Percentiles rank a stretch among this genome's conserved stretches.
phyloP scores from a whole-genome alignment of 106 monocot genomes.

The Allium sativum region DNA sequence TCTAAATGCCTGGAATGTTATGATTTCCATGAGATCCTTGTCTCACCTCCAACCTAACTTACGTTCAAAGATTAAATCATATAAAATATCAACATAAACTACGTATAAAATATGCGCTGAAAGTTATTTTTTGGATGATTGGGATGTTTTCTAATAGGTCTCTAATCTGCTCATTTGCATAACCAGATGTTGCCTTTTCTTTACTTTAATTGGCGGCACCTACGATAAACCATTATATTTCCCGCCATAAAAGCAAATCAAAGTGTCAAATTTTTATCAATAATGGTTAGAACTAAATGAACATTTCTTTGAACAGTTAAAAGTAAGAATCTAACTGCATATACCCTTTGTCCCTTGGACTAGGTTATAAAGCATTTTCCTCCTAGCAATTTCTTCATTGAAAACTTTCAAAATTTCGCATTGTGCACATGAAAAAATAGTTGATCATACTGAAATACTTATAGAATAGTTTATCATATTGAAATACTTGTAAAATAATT shows the following conservation, averaged over 20 bases:
- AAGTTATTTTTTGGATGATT: constrained; percentile 64
- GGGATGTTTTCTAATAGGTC: constrained; percentile 60
- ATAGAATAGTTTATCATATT: too few relatives aligned
- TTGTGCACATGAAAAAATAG: constrained; percentile 21
- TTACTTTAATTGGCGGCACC: constrained; percentile 71
- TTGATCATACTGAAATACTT: too few relatives aligned
- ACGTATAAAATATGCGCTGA: neutral
- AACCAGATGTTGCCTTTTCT: constrained; percentile 52
- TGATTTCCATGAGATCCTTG: constrained; percentile 63
- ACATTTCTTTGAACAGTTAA: too few relatives aligned
- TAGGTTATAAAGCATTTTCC: constrained; percentile 64
- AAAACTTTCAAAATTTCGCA: constrained; percentile 68
- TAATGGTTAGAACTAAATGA: neutral
- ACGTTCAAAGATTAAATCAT: too few relatives aligned
- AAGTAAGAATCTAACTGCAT: neutral
- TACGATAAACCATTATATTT: constrained; percentile 84
- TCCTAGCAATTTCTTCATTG: constrained; percentile 57
- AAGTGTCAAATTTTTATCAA: neutral
- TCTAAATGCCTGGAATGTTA: constrained; percentile 73
- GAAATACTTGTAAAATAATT: constrained; percentile 3
- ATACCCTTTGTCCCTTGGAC: constrained; percentile 72
- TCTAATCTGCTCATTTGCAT: constrained; percentile 73
- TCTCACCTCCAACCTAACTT: constrained; percentile 62
- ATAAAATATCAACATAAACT: neutral
- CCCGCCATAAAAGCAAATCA: constrained; percentile 35